Evolutionary conservation across 129 eudicot genomes (phyloP).

Genomic region (Flaveria sonorensis): DNA sequence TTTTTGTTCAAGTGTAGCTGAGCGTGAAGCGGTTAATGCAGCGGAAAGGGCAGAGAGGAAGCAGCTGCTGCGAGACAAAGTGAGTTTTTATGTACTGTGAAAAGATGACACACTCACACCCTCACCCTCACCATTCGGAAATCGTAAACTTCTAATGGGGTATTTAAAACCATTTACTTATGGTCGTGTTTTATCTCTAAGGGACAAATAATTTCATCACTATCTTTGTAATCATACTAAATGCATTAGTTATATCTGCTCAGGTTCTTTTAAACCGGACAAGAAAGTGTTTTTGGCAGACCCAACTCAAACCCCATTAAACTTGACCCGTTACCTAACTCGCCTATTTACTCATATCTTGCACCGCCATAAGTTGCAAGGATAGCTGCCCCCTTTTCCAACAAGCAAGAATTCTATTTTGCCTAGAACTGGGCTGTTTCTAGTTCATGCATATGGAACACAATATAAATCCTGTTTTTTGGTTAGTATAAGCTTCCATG

Average conservation of each 20-base stretch:
- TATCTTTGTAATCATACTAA: not conserved
- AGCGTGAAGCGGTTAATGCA: constrained; percentile 84
- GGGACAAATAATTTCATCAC: not conserved
- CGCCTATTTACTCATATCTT: too few species aligned
- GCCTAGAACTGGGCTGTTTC: not conserved
- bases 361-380: too few species aligned
- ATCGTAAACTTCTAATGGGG: not conserved
- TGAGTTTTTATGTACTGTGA: constrained; percentile 33
- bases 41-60: constrained; percentile 98
- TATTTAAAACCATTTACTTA: not conserved
- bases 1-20: constrained; percentile 53
- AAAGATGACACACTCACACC: not conserved
- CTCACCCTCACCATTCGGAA: not conserved
- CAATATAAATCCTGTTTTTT: not conserved
- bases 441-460: too few species aligned
- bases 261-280: not conserved
- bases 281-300: not conserved
- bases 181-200: not conserved
- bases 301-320: not conserved
- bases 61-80: constrained; percentile 79
- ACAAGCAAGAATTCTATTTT: too few species aligned
- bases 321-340: not conserved
- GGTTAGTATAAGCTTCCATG: not conserved
- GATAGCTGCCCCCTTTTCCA: too few species aligned
- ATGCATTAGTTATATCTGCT: not conserved